Conservation (phyloP, 176 grass and related monocot species). For the Coix lacrymajobi region DNA sequence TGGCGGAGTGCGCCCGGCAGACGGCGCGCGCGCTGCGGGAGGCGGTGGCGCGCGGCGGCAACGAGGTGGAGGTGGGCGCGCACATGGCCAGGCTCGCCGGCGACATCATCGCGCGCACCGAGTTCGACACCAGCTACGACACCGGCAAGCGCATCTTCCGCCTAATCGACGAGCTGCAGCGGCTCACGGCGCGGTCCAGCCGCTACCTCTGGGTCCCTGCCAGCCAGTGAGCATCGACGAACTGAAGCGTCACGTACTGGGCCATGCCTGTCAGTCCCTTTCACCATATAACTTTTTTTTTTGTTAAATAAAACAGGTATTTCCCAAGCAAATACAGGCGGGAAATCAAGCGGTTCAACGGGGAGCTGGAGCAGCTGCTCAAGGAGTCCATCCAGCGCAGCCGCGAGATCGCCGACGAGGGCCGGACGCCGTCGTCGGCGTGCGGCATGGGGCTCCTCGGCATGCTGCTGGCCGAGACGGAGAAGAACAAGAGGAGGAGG, state of each 20-base stretch:
- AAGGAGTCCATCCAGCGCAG: constrained; percentile 61
- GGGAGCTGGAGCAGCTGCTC: constrained; percentile 60
- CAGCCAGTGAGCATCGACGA: constrained; percentile 46
- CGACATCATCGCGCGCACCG: constrained; percentile 78
- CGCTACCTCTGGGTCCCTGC: constrained; percentile 83
- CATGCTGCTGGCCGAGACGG: constrained; percentile 52
- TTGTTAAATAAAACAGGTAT: constrained; percentile 31
- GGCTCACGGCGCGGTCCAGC: constrained; percentile 64
- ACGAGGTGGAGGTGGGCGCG: constrained; percentile 80
- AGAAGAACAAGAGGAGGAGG: constrained; percentile 42
- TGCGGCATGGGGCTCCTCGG: constrained; percentile 65
- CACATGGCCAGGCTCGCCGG: constrained; percentile 70
- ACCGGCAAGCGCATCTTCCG: constrained; percentile 61
- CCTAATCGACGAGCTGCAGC: constrained; percentile 67
- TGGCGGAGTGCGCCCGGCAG: constrained; percentile 72
- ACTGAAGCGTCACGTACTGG: background rate
- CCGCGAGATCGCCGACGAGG: constrained; percentile 64
- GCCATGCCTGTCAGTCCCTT: background rate
- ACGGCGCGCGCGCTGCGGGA: constrained; percentile 41
- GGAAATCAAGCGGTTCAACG: constrained; percentile 67
- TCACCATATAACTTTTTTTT: too few relatives aligned
- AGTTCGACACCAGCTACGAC: constrained; percentile 87
- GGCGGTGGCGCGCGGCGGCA: constrained; percentile 30
- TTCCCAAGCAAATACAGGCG: constrained; percentile 72
- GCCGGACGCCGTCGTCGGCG: constrained; percentile 37